Evolutionary conservation across 1,139 yeast species (phyloP), one percentile per base, ranked within the genome.

Genomic region (Magnusiomyces starmeri): DNA sequence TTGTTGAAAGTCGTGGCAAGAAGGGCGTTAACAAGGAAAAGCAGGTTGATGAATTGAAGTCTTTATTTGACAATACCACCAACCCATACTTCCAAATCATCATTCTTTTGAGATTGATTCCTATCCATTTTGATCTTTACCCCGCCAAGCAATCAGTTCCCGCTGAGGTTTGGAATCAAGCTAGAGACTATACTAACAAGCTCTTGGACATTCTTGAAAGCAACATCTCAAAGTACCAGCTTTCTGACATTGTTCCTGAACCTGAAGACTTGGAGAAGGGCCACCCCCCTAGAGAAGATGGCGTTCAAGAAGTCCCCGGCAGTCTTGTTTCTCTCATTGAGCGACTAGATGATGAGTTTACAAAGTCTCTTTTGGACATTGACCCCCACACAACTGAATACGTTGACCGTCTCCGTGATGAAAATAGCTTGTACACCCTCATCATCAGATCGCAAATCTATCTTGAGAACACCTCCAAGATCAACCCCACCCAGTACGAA

Each of bases 371-470:
- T 62, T 90, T 90, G 68, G 81, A 81, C 62, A 83, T 88, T 62
- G 97, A 92, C 68, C 96, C 97, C 49, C 97, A 92, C 68, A 86
- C 97, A 29, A 83, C 87, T 56, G 98, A 94, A 69, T 94, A 92
- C 70, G 80, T 92, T 60, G 89, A 85, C 61, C 81, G 97, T 68
- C 78, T 94, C 67, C 84, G 85, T 69, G 96, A 90, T 70, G 98
- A 92, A 72, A 77, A 82, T 57, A 73, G 74, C 46, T 76, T 92
- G 53, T 92, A 90, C 73, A 76, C 77, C 54, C 76, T 88, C 66
- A 78, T 92, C 59, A 78, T 92, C 55, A 82, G 96, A 65, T 82
- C 89, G 35, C 98, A 94, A 73, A 70, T 85, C 59, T 90, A 92
- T 70, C 76, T 85, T 65, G 97, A 92, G 70, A 66, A 75, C 34